Evolutionary conservation across 352 stramenopile genomes (phyloP).

Genomic region (Paralagenidium karlingii): DNA sequence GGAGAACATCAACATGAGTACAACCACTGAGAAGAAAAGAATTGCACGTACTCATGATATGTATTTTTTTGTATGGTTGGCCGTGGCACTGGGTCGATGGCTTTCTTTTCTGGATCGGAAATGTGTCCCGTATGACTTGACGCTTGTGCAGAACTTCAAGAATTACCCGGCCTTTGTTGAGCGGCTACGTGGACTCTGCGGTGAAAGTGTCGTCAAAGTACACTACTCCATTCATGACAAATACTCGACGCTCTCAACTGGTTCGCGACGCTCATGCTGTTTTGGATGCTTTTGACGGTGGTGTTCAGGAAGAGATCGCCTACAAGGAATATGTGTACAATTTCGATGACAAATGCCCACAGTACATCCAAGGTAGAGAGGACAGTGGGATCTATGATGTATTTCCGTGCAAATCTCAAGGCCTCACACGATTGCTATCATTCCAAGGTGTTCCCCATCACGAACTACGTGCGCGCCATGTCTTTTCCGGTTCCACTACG

Average conservation of each 20-base stretch:
- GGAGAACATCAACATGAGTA: neutral
- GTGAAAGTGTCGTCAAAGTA: conserved; percentile 74
- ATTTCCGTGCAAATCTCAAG: neutral
- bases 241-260: neutral
- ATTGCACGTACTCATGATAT: neutral
- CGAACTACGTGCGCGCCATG: conserved; percentile 64
- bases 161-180: conserved; percentile 74
- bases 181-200: conserved; percentile 57
- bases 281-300: neutral
- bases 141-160: conserved; percentile 48
- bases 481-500: conserved; percentile 70
- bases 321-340: conserved; percentile 87
- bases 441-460: conserved; percentile 59
- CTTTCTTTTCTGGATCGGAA: no score
- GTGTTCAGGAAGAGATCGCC: conserved; percentile 56
- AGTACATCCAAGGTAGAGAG: conserved; percentile 57
- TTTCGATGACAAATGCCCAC: conserved; percentile 77
- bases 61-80: neutral
- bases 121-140: neutral
- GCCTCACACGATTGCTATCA: no score
- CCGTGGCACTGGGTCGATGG: neutral
- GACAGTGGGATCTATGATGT: neutral
- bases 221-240: no score
- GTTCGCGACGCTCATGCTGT: neutral
- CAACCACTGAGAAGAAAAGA: neutral